phyloP scores from a whole-genome alignment of 2,329 filamentous ascomycete species.

The Aspergillus sojae region DNA sequence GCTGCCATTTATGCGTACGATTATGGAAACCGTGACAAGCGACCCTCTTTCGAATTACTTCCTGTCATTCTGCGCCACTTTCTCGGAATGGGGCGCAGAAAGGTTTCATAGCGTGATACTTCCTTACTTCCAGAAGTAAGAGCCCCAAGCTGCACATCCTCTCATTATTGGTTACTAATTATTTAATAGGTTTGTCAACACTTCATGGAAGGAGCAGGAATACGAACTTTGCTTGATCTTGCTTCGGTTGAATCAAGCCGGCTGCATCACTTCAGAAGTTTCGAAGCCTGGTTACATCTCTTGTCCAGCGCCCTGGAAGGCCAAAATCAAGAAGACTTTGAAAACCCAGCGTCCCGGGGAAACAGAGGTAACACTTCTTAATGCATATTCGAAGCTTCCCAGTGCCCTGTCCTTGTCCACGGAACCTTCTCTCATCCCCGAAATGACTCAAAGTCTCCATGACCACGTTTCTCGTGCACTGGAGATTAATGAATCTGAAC shows the following conservation, averaged over 20 bases:
- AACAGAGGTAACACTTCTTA: conserved; percentile 68
- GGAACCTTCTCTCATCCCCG: conserved; percentile 67
- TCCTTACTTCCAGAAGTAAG: conserved; percentile 76
- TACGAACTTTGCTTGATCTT: conserved; percentile 70
- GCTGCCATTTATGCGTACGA: conserved; percentile 67
- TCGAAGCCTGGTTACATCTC: conserved; percentile 42
- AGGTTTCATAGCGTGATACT: conserved; percentile 80
- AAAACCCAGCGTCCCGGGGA: conserved; percentile 50
- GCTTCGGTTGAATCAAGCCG: conserved; percentile 58
- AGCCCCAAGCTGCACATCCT: not conserved
- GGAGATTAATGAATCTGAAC: conserved; percentile 60
- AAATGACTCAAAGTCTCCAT: conserved; percentile 67
- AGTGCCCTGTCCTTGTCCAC: conserved; percentile 58
- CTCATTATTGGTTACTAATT: conserved; percentile 19
- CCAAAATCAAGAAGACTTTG: conserved; percentile 71
- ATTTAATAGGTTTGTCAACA: conserved; percentile 67
- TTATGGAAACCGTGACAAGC: conserved; percentile 67
- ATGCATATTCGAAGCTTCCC: conserved; percentile 66
- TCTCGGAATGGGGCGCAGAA: conserved; percentile 71
- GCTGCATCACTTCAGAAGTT: conserved; percentile 55
- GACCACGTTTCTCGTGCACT: conserved; percentile 68
- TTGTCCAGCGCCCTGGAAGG: conserved; percentile 62
- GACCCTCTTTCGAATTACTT: conserved; percentile 72
- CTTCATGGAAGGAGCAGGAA: conserved; percentile 71
- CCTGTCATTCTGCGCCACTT: conserved; percentile 80